Evolutionary conservation across 345 rosid genomes (phyloP).

Genomic region (Gossypium stocksii): DNA sequence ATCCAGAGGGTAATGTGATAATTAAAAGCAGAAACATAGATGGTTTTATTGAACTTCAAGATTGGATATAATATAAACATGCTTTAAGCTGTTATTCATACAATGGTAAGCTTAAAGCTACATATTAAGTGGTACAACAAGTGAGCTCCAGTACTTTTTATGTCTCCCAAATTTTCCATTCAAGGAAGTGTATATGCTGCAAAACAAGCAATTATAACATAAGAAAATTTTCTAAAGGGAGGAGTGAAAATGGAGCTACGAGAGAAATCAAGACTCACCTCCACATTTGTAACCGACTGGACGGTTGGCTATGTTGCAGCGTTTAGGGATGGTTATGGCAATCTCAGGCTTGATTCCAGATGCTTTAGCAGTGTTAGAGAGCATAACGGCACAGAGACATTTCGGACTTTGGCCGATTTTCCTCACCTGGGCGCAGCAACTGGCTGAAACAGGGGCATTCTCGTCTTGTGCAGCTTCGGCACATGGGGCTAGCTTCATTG

Average conservation of each 20-base stretch:
- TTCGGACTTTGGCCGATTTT: conserved; percentile 29
- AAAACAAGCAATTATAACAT: conserved; percentile 8
- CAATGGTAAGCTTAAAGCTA: conserved; percentile 3
- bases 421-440: conserved; percentile 41
- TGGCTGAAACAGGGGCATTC: conserved; percentile 24
- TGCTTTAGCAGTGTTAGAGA: conserved; percentile 36
- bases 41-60: not conserved
- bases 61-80: not conserved
- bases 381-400: conserved; percentile 40
- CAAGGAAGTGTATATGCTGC: conserved; percentile 48
- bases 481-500: conserved; percentile 35
- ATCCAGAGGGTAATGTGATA: not conserved
- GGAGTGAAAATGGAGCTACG: not conserved
- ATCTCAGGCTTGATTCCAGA: conserved; percentile 34
- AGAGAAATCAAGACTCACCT: conserved; percentile 20
- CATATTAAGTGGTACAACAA: not conserved
- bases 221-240: not conserved
- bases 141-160: not conserved
- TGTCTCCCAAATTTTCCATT: conserved; percentile 3
- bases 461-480: conserved; percentile 32
- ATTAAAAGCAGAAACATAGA: not conserved
- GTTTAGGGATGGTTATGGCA: conserved; percentile 42
- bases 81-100: conserved; percentile 11
- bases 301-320: conserved; percentile 39
- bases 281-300: conserved; percentile 50